Evolutionary conservation across 140 eudicot species (phyloP), one percentile per base, ranked within the genome.

Genomic region (Anethum foeniculum): DNA sequence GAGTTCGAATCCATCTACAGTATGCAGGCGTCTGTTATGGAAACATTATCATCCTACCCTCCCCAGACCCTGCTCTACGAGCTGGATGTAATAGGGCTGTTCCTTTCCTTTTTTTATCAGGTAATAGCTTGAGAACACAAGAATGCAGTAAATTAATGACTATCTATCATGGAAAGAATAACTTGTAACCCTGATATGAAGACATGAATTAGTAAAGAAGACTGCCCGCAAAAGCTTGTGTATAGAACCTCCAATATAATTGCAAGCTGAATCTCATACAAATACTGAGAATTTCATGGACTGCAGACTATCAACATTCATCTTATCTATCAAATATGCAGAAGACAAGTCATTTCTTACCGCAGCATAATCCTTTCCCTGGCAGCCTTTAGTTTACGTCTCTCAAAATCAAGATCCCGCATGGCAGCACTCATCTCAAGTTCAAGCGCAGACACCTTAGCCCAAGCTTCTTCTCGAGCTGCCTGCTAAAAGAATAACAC

Each of bases 381-480:
- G 36, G 99, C 98, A 43, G 90, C 99, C 84, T 89, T 93, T 30
- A 93, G 84, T 78, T 84, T 89, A 41, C 99, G 97, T 76, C 90
- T 93, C 84, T 91, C 97, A 78, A 79, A 95, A 21, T 93, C 96
- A 84, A 95, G 97, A 77, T 95, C 92, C 27, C 97, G 90, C 93
- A 89, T 91, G 78, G 97, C 97, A 71, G 93, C 92, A 86, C 83
- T 93, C 64, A 93, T 91, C 84, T 95, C 91, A 38, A 95, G 92
- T 81, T 95, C 99, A 85, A 95, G 97, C 25, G 87, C 88, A 18
- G 99, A 93, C 49, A 93, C 99, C 88, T 93, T 93, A 58, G 97
- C 92, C 99, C 99, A 93, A 60, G 99, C 99, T 86, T 95, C 99
- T 85, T 95, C 99, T 81, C 99, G 91, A 80, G 98, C 97, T 79